A percentile compares a stretch with the other conserved stretches of the same genome.
Conservation (phyloP, 257 asterid species). For the Voacanga thouarsii region DNA sequence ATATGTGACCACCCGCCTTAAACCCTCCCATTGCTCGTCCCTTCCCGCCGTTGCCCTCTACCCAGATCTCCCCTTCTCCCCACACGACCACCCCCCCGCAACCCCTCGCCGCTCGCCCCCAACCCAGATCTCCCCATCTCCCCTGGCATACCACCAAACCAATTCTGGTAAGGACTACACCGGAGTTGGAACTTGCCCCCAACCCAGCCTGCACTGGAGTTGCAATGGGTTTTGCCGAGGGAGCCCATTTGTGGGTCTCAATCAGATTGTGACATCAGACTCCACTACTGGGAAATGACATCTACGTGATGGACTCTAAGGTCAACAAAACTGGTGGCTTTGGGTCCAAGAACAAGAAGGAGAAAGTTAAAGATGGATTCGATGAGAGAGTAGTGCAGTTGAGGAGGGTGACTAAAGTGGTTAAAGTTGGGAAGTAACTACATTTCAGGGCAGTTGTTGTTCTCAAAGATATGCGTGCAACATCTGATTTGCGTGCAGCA, state of each 20-base stretch:
- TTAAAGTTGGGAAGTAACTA: slow-evolving; percentile 93
- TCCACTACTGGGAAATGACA: slow-evolving; percentile 70
- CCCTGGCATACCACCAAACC: too few species aligned
- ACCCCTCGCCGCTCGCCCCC: too few species aligned
- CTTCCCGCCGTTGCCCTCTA: too few species aligned
- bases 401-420: slow-evolving; percentile 93
- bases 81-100: too few species aligned
- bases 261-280: slow-evolving; percentile 59
- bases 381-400: slow-evolving; percentile 94
- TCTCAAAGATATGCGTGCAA: slow-evolving; percentile 86
- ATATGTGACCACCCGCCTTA: too few species aligned
- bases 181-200: too few species aligned
- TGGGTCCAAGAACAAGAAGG: slow-evolving; percentile 59
- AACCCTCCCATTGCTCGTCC: too few species aligned
- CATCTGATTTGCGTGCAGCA: too few species aligned
- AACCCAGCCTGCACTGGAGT: slow-evolving; percentile 65
- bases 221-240: slow-evolving; percentile 68
- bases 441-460: slow-evolving; percentile 84
- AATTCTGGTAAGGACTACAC: too few species aligned
- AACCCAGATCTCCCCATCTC: too few species aligned
- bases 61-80: too few species aligned
- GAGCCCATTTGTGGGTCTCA: slow-evolving; percentile 55
- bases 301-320: slow-evolving; percentile 66
- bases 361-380: slow-evolving; percentile 77
- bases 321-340: slow-evolving; percentile 58